Percentiles rank a stretch among this genome's conserved stretches.
phyloP scores from a whole-genome alignment of 495 filamentous ascomycete genomes.

The Annulohypoxylon bovei region DNA sequence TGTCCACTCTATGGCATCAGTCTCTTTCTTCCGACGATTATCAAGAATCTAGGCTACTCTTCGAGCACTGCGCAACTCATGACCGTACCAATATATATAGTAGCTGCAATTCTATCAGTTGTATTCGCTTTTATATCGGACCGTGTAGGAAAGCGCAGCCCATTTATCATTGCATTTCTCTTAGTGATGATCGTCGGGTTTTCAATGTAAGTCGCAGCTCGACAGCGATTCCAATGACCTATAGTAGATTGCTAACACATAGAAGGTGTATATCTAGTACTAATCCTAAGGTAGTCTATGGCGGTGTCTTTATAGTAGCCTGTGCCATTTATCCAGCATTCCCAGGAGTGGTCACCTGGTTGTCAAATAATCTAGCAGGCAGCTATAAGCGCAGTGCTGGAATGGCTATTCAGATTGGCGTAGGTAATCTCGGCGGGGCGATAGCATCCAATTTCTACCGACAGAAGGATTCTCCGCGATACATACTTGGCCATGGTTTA shows the following conservation, averaged over 20 bases:
- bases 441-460: conserved; percentile 85
- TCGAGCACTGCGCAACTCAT: conserved; percentile 74
- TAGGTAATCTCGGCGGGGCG: conserved; percentile 76
- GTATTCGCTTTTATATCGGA: conserved; percentile 69
- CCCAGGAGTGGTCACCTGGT: conserved; percentile 77
- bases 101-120: conserved; percentile 68
- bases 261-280: conserved; percentile 53
- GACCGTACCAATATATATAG: conserved; percentile 79
- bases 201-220: conserved; percentile 56
- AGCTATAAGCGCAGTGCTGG: conserved; percentile 76
- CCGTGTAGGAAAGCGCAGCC: conserved; percentile 65
- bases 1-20: conserved; percentile 78
- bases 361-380: conserved; percentile 75
- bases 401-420: conserved; percentile 79
- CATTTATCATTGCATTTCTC: conserved; percentile 71
- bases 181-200: conserved; percentile 72
- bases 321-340: conserved; percentile 70
- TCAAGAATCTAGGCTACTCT: conserved; percentile 65
- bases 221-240: conserved; percentile 43
- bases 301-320: conserved; percentile 76
- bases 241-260: conserved; percentile 25
- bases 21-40: conserved; percentile 74
- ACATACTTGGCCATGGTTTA: conserved; percentile 72
- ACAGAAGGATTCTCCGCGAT: conserved; percentile 68
- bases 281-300: conserved; percentile 74